Evolutionary conservation across 2,329 filamentous ascomycete species (phyloP), one percentile per base, ranked within the genome.

Genomic region (Didymella glomerata): DNA sequence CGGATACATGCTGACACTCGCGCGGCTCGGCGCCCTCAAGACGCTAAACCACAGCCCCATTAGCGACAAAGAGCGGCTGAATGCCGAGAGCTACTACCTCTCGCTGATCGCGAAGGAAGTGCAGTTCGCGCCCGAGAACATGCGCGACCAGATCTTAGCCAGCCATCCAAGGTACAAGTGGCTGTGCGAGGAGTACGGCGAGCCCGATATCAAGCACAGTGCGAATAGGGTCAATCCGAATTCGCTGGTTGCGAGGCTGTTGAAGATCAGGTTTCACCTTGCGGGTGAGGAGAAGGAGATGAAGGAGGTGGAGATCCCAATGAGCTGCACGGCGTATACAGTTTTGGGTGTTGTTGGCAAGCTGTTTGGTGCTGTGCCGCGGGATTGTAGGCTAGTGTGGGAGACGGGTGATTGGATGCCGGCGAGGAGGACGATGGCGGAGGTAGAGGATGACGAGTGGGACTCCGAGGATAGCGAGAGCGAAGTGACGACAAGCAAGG

Each of bases 1-100:
- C 70, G 90, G 91, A 1, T 94, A 93, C 79, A 96, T 97, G 91
- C 84, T 97, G 47, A 92, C 91, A 0, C 81, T 96, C 25, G 91
- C 89, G 27, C 90, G 93, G 2, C 81, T 97, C 1, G 84, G 85
- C 1, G 79, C 80, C 1, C 84, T 98, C 10, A 84, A 84, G 52
- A 83, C 81, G 0, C 83, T 97, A 28, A 95, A 95, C 73, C 92
- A 91, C 74, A 88, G 77, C 60, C 77, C 75, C 1, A 88, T 98
- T 66, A 88, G 88, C 0, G 68, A 82, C 1, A 86, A 89, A 41
- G 93, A 98, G 74, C 87, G 94, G 18, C 83, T 87, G 53, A 95
- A 98, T 70, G 93, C 93, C 4, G 95, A 98, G 68, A 89, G 94
- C 70, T 99, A 96, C 76, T 99, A 99, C 75, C 86, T 98, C 11